Evolutionary conservation across 192 early-diverging fungal species (phyloP).

Genomic region (Entomortierella parvispora): DNA sequence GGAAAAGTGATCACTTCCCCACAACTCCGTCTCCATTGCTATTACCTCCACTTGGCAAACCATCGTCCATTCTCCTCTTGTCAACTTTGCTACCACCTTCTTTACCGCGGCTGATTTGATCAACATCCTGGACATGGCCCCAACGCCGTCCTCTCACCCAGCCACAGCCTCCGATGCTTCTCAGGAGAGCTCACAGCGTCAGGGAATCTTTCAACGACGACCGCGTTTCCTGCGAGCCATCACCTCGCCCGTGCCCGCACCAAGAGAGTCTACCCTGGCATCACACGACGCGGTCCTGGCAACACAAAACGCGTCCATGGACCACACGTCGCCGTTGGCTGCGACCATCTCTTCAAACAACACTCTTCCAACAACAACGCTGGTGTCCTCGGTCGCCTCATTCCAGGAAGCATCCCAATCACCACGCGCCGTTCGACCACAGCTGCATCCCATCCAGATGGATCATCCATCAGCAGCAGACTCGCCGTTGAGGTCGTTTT

Average conservation of each 20-base stretch:
- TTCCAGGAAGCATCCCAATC: slow-evolving; percentile 1
- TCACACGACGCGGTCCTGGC: not conserved
- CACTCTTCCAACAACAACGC: not conserved
- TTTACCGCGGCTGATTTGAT: no score
- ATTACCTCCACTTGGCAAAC: not conserved
- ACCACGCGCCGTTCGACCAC: not conserved
- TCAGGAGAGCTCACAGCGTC: slow-evolving; percentile 11
- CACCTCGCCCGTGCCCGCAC: slow-evolving; percentile 26
- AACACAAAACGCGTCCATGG: not conserved
- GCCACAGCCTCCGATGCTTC: slow-evolving; percentile 7
- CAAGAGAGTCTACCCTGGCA: slow-evolving; percentile 2
- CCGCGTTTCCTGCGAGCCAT: slow-evolving; percentile 35
- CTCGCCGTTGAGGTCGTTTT: slow-evolving; percentile 6
- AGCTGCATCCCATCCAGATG: slow-evolving; percentile 9
- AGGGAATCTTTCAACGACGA: slow-evolving; percentile 24
- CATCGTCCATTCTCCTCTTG: not conserved
- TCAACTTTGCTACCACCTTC: not conserved
- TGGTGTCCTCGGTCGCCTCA: not conserved
- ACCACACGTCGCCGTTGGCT: slow-evolving; percentile 5
- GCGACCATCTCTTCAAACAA: not conserved
- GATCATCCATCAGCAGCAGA: slow-evolving; percentile 6
- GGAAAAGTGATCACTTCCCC: no score
- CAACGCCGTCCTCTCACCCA: slow-evolving; percentile 16
- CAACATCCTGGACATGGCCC: slow-evolving; percentile 14
- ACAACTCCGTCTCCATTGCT: no score